Percentiles rank a stretch among this genome's conserved stretches.
Evolutionary conservation across 1,284 basidiomycete species (phyloP).

Genomic region (Sanghuangporus weigelae): DNA sequence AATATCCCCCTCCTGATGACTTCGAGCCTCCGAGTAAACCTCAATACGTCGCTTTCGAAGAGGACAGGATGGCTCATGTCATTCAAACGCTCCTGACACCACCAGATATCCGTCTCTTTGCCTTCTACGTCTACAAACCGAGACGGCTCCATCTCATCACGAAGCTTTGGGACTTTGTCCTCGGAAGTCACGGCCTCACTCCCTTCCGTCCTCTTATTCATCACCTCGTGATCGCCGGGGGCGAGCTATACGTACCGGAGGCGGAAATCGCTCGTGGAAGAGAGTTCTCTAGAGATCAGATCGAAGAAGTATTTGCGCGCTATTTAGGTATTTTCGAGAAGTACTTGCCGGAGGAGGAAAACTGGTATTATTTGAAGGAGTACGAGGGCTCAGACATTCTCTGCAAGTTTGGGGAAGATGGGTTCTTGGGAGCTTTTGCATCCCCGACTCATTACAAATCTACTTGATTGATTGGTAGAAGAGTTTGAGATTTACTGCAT

Average conservation of each 20-base stretch:
- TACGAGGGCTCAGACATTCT: neutral
- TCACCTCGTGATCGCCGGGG: neutral
- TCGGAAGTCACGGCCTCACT: neutral
- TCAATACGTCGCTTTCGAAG: neutral
- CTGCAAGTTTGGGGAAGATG: neutral
- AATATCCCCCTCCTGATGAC: neutral
- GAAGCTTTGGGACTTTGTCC: neutral
- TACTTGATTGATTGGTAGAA: neutral
- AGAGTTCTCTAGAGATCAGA: constrained; percentile 2
- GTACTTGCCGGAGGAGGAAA: neutral
- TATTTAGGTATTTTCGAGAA: constrained; percentile 1
- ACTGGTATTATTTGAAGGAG: constrained; percentile 2
- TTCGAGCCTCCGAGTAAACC: neutral
- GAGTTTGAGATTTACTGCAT: no score
- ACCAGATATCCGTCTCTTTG: neutral
- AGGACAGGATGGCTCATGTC: neutral
- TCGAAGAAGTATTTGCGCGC: constrained; percentile 4
- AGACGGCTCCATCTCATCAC: neutral
- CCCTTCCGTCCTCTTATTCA: constrained; percentile 1
- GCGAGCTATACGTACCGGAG: neutral
- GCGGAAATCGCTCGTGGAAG: neutral
- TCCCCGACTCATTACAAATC: neutral
- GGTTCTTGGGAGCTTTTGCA: neutral
- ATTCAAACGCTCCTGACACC: neutral
- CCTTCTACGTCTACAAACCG: neutral